phyloP scores from a whole-genome alignment of 768 basidiomycete species.

The Termitomyces sp. region DNA sequence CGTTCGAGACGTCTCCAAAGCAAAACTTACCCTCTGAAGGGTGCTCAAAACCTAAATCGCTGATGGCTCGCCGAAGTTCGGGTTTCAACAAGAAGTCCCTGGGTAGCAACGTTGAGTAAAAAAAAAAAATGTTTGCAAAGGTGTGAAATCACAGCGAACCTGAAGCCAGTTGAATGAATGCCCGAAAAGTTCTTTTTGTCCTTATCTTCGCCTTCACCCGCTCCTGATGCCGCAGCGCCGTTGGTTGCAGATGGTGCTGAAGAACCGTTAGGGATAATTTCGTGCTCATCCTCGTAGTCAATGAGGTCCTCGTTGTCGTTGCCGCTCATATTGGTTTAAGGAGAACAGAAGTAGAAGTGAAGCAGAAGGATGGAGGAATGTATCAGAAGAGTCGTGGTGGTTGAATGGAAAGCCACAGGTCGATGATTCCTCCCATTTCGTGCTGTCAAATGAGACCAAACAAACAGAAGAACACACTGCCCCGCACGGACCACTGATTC shows the following conservation, averaged over 20 bases:
- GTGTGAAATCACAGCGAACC: conserved; percentile 45
- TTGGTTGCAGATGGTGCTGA: conserved; percentile 42
- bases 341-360: conserved; percentile 25
- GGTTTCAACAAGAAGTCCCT: conserved; percentile 99
- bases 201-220: conserved; percentile 61
- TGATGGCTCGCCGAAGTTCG: conserved; percentile 94
- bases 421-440: conserved; percentile 23
- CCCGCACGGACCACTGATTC: conserved; percentile 32
- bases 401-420: conserved; percentile 19
- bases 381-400: conserved; percentile 22
- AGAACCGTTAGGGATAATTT: conserved; percentile 62
- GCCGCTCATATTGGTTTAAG: conserved; percentile 56
- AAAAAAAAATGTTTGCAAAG: conserved; percentile 2
- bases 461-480: conserved; percentile 13
- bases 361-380: not conserved
- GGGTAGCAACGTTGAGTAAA: conserved; percentile 11
- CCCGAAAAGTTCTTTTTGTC: conserved; percentile 99
- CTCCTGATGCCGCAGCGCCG: conserved; percentile 43
- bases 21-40: conserved; percentile 88
- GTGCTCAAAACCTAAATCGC: conserved; percentile 99
- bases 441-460: conserved; percentile 24
- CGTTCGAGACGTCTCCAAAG: not conserved
- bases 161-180: conserved; percentile 99
- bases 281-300: conserved; percentile 92
- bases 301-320: conserved; percentile 91